phyloP scores from a whole-genome alignment of 2,329 filamentous ascomycete species.

The Ophidiomyces ophidiicola region DNA sequence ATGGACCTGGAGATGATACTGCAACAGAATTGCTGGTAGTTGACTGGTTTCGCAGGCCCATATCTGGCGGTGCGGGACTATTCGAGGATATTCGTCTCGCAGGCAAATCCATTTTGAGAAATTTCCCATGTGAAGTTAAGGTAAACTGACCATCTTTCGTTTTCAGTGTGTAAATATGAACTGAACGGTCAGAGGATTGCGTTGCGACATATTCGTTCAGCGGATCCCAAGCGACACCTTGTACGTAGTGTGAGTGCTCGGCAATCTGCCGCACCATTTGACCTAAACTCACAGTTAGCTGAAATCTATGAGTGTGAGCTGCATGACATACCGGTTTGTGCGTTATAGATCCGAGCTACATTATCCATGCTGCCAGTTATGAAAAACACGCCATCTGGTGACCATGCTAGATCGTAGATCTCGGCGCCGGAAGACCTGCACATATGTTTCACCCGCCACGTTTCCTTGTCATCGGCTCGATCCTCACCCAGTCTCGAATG shows the following conservation, averaged over 20 bases:
- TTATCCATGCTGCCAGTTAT: constrained; percentile 99
- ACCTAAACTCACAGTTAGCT: constrained; percentile 28
- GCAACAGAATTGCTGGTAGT: constrained; percentile 35
- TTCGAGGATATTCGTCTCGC: constrained; percentile 77
- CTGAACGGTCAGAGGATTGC: constrained; percentile 92
- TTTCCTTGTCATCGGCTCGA: constrained; percentile 81
- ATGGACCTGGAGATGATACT: constrained; percentile 69
- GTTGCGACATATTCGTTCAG: constrained; percentile 96
- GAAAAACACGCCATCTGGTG: constrained; percentile 89
- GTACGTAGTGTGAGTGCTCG: constrained; percentile 95
- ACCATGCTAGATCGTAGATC: constrained; percentile 98
- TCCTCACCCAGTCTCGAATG: constrained; percentile 66
- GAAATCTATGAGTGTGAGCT: not conserved
- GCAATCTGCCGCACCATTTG: constrained; percentile 80
- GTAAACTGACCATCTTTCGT: constrained; percentile 95
- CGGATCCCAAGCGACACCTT: constrained; percentile 96
- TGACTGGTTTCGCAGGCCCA: constrained; percentile 32
- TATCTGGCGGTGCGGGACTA: constrained; percentile 82
- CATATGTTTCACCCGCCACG: constrained; percentile 96
- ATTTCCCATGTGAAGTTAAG: constrained; percentile 61
- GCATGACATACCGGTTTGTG: constrained; percentile 58
- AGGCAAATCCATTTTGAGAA: constrained; percentile 89
- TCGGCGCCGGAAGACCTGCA: constrained; percentile 87
- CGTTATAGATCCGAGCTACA: constrained; percentile 91
- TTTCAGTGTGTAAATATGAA: constrained; percentile 92